Evolutionary conservation across 1,284 basidiomycete species (phyloP).

Genomic region (Ustilago nuda): DNA sequence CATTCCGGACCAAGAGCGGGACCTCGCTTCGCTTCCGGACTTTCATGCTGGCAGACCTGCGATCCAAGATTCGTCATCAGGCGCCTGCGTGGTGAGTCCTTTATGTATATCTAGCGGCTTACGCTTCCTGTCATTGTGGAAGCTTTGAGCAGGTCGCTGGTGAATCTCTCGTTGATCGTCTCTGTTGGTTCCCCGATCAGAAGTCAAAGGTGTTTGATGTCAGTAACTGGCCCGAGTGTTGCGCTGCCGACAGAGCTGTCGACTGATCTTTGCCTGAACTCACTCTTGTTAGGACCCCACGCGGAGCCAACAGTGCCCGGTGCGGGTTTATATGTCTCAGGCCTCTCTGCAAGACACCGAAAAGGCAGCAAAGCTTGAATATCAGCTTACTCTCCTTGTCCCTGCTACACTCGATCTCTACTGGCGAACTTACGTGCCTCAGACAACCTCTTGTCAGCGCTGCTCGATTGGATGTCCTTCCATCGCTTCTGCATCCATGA

Average conservation of each 20-base stretch:
- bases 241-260: not conserved
- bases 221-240: not conserved
- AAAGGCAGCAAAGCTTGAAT: not conserved
- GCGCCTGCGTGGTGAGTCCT: not conserved
- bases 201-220: not conserved
- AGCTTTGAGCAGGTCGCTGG: constrained; percentile 39
- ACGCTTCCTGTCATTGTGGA: constrained; percentile 17
- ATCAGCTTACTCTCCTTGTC: not conserved
- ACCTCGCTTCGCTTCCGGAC: no score
- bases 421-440: constrained; percentile 33
- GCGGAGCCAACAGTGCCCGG: constrained; percentile 38
- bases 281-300: constrained; percentile 53
- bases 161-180: constrained; percentile 41
- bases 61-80: no score
- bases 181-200: constrained; percentile 14
- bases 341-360: constrained; percentile 25
- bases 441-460: constrained; percentile 21
- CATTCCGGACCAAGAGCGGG: no score
- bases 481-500: constrained; percentile 43
- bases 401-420: not conserved
- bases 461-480: constrained; percentile 28
- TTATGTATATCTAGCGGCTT: constrained; percentile 5
- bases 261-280: constrained; percentile 9
- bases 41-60: no score
- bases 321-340: constrained; percentile 47